These are phyloP conservation scores for Globisporangium irregulare DNA, from an alignment of 352 stramenopile genomes.

Conservation along the genomic window DNA sequence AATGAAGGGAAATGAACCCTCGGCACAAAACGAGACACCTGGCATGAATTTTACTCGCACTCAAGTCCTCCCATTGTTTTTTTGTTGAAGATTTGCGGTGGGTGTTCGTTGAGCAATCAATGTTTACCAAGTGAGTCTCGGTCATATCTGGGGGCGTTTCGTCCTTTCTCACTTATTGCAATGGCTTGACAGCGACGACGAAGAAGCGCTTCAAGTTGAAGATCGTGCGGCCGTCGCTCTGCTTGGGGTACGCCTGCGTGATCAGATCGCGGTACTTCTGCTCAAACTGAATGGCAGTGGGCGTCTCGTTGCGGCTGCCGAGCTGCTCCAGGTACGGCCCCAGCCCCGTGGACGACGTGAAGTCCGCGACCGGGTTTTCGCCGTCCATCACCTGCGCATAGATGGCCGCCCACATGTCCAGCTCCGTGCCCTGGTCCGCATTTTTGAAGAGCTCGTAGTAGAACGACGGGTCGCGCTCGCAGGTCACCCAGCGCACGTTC, in stretches of 20 bases:
- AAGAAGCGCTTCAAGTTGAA: slow-evolving; percentile 78
- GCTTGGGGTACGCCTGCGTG: slow-evolving; percentile 47
- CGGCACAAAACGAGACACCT: no score
- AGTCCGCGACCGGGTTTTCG: slow-evolving; percentile 68
- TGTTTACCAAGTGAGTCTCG: no score
- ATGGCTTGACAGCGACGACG: slow-evolving; percentile 40
- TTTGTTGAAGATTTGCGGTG: no score
- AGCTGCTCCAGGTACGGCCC: slow-evolving; percentile 60
- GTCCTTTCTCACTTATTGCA: neutral
- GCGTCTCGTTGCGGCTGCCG: slow-evolving; percentile 22
- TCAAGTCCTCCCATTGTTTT: no score
- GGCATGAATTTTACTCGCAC: no score
- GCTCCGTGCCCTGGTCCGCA: slow-evolving; percentile 15
- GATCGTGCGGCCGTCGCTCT: slow-evolving; percentile 50
- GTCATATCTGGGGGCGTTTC: no score
- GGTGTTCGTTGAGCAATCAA: no score
- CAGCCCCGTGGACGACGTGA: slow-evolving; percentile 56
- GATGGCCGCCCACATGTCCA: slow-evolving; percentile 67
- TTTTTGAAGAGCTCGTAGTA: slow-evolving; percentile 71
- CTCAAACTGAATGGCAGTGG: slow-evolving; percentile 33
- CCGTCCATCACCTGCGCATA: slow-evolving; percentile 64
- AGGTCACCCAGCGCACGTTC: slow-evolving; percentile 66
- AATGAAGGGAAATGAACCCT: no score
- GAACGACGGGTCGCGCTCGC: slow-evolving; percentile 50
- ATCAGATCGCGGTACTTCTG: slow-evolving; percentile 60